Percentiles rank a stretch among this genome's conserved stretches.
These are phyloP conservation scores for Saccharomycopsis javanensis DNA, from an alignment of 805 yeast species.

Conservation along the genomic window DNA sequence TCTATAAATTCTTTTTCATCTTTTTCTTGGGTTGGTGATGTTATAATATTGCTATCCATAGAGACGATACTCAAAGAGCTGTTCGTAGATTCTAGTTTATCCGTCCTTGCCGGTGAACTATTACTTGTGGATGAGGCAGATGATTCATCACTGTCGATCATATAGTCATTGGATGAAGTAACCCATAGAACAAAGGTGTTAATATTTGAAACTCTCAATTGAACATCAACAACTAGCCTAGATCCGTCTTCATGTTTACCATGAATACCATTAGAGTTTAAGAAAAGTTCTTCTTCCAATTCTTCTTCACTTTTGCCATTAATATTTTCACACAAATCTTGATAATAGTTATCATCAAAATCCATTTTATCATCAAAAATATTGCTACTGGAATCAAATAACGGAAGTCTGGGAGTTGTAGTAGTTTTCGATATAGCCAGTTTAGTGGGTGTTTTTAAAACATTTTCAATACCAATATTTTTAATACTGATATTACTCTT, in stretches of 20 bases:
- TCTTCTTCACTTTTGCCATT: slow-evolving; percentile 22
- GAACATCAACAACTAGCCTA: slow-evolving; percentile 60
- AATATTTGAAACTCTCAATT: slow-evolving; percentile 56
- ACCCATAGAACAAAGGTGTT: slow-evolving; percentile 70
- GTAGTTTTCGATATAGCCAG: not conserved
- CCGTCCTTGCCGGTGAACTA: not conserved
- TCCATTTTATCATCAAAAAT: slow-evolving; percentile 2
- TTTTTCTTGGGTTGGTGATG: slow-evolving; percentile 17
- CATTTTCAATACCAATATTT: not conserved
- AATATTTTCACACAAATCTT: not conserved
- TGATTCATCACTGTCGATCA: not conserved
- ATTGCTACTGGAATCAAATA: not conserved
- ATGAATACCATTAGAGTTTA: slow-evolving; percentile 54
- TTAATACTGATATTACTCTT: slow-evolving; percentile 11
- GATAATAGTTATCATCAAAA: not conserved
- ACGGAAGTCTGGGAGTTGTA: not conserved
- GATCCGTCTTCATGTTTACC: slow-evolving; percentile 68
- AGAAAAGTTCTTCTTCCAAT: slow-evolving; percentile 42
- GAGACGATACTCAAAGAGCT: not conserved
- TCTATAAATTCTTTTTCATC: slow-evolving; percentile 3
- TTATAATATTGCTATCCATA: not conserved
- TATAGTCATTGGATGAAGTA: slow-evolving; percentile 59
- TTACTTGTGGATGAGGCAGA: not conserved
- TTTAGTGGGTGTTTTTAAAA: slow-evolving; percentile 5
- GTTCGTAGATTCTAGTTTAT: not conserved